A percentile compares a stretch with the other conserved stretches of the same genome.
Evolutionary conservation across 2,329 filamentous ascomycete species (phyloP).

Genomic region (Cytospora chrysosperma): DNA sequence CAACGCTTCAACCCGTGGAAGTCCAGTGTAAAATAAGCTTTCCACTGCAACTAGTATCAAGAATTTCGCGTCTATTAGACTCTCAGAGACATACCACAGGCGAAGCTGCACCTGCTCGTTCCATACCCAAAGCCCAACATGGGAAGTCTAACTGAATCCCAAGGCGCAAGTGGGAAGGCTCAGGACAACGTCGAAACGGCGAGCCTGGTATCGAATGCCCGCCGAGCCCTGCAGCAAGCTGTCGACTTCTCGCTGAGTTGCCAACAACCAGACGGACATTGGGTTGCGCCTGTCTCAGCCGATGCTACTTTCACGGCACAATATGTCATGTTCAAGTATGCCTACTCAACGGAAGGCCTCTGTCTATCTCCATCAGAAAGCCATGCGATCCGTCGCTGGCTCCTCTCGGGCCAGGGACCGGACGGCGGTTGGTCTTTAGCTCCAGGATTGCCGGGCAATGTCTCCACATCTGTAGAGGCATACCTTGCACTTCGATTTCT

Average conservation of each 20-base stretch:
- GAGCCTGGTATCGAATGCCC: not conserved
- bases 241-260: slow-evolving; percentile 3
- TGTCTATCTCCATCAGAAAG: not conserved
- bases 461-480: slow-evolving; percentile 32
- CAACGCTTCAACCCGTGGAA: not conserved
- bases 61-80: not conserved
- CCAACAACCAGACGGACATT: slow-evolving; percentile 4
- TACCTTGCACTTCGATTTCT: slow-evolving; percentile 37
- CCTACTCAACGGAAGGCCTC: not conserved
- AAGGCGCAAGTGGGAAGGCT: not conserved
- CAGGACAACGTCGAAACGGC: not conserved
- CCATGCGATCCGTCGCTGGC: not conserved
- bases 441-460: not conserved
- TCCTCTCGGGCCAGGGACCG: not conserved
- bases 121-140: not conserved
- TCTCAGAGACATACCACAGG: not conserved
- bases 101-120: not conserved
- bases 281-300: not conserved
- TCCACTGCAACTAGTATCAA: not conserved
- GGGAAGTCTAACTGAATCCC: not conserved
- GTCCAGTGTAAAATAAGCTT: not conserved
- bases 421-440: not conserved
- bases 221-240: not conserved
- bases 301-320: slow-evolving; percentile 6
- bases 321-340: slow-evolving; percentile 4